Evolutionary conservation across 495 filamentous ascomycete genomes (phyloP).

Genomic region (Chaetomium tenue): DNA sequence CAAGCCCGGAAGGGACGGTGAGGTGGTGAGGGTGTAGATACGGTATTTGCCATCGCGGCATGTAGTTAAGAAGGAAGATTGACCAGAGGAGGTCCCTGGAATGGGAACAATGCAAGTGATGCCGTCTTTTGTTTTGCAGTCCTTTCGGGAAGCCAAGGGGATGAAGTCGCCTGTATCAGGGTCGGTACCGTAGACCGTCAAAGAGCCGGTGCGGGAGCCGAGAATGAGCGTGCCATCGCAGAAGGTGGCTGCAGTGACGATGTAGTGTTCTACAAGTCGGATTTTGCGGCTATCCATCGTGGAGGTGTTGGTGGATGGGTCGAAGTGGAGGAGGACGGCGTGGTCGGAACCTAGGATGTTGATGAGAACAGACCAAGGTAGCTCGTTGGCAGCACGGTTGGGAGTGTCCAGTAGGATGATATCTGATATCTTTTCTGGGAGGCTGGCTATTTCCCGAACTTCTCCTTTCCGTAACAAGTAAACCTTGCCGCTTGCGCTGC

Average conservation of each 20-base stretch:
- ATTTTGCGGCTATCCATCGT: conserved; percentile 17
- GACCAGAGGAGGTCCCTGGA: conserved; percentile 19
- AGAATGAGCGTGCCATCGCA: conserved; percentile 55
- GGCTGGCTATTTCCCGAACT: conserved; percentile 32
- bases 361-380: conserved; percentile 25
- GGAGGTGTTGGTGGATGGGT: conserved; percentile 9
- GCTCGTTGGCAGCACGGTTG: background rate
- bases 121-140: conserved; percentile 61
- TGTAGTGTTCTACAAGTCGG: conserved; percentile 27
- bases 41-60: conserved; percentile 73
- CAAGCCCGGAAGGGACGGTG: conserved; percentile 1
- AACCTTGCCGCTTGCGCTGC: conserved; percentile 52
- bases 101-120: conserved; percentile 62
- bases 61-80: conserved; percentile 58
- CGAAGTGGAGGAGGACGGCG: conserved; percentile 24
- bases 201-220: conserved; percentile 56
- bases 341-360: conserved; percentile 29
- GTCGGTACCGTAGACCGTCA: conserved; percentile 30
- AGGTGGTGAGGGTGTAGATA: conserved; percentile 47
- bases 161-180: conserved; percentile 11
- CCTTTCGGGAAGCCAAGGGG: conserved; percentile 23
- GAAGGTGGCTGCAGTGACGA: conserved; percentile 37
- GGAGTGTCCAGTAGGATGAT: conserved; percentile 38
- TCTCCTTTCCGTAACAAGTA: conserved; percentile 45
- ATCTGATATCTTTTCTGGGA: conserved; percentile 53